Evolutionary conservation across 2,329 filamentous ascomycete species (phyloP).

Genomic region (Botrytis elliptica): DNA sequence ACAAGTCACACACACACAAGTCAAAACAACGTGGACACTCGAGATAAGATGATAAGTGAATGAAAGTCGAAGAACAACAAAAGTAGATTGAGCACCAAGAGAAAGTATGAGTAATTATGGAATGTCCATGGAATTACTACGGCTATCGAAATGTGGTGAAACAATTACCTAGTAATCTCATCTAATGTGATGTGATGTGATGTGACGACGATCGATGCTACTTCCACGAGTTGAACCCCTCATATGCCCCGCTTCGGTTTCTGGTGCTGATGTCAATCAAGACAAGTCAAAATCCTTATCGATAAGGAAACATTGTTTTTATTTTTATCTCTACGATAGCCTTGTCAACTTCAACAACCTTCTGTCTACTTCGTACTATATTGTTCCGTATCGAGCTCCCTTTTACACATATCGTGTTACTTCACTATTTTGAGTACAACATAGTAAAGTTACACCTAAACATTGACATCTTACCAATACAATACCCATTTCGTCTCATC

Average conservation of each 20-base stretch:
- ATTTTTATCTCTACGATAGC: too few relatives aligned
- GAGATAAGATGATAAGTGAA: neutral
- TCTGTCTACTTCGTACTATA: neutral
- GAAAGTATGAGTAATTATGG: neutral
- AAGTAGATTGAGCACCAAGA: neutral
- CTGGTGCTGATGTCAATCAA: neutral
- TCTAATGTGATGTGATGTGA: neutral
- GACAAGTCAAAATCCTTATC: neutral
- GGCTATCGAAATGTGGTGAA: neutral
- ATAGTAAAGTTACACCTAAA: neutral
- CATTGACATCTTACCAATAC: neutral
- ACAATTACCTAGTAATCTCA: neutral
- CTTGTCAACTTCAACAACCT: neutral
- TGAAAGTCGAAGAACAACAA: slow-evolving; percentile 2
- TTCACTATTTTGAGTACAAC: neutral
- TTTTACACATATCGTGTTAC: neutral
- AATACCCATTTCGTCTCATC: neutral
- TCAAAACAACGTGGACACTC: neutral
- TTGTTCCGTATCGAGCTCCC: neutral
- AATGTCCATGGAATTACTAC: neutral
- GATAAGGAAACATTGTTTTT: slow-evolving; percentile 4
- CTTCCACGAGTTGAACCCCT: neutral
- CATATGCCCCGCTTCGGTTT: neutral
- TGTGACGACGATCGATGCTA: neutral
- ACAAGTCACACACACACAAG: neutral